Conservation (phyloP, 495 filamentous ascomycete genomes). For the Darksidea phi region DNA sequence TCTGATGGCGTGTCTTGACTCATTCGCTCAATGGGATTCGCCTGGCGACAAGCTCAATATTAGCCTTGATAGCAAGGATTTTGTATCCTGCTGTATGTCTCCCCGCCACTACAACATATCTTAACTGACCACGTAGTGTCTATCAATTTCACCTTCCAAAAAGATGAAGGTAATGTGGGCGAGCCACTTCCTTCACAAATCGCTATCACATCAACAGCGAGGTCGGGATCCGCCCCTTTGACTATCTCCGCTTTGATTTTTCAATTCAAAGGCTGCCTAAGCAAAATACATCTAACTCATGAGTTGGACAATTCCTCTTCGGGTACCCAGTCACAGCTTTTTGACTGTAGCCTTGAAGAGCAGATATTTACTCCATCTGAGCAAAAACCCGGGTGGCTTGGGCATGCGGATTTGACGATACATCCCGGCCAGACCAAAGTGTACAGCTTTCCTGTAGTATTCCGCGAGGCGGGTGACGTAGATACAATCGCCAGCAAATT, state of each 20-base stretch:
- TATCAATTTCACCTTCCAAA: conserved; percentile 70
- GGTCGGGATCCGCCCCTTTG: conserved; percentile 60
- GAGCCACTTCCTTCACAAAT: conserved; percentile 74
- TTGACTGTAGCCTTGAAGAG: conserved; percentile 25
- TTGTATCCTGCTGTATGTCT: conserved; percentile 64
- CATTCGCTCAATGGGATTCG: conserved; percentile 42
- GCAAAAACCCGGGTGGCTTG: conserved; percentile 45
- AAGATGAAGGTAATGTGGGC: conserved; percentile 77
- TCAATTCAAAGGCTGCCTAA: conserved; percentile 36
- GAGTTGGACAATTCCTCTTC: neutral
- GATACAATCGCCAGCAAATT: conserved; percentile 64
- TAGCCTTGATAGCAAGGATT: conserved; percentile 63
- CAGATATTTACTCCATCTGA: conserved; percentile 7
- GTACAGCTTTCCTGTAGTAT: conserved; percentile 66
- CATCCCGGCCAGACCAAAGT: conserved; percentile 66
- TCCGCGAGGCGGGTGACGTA: conserved; percentile 78
- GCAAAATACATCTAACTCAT: conserved; percentile 36
- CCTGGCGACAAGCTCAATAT: conserved; percentile 61
- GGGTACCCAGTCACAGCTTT: neutral
- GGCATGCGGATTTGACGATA: conserved; percentile 66
- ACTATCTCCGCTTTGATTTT: conserved; percentile 58
- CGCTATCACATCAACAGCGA: conserved; percentile 66
- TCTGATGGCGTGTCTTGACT: conserved; percentile 66
- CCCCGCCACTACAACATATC: neutral
- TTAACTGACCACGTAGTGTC: conserved; percentile 50